These are phyloP conservation scores for Colletotrichum truncatum DNA, from an alignment of 2,329 filamentous ascomycete genomes.

Conservation along the genomic window DNA sequence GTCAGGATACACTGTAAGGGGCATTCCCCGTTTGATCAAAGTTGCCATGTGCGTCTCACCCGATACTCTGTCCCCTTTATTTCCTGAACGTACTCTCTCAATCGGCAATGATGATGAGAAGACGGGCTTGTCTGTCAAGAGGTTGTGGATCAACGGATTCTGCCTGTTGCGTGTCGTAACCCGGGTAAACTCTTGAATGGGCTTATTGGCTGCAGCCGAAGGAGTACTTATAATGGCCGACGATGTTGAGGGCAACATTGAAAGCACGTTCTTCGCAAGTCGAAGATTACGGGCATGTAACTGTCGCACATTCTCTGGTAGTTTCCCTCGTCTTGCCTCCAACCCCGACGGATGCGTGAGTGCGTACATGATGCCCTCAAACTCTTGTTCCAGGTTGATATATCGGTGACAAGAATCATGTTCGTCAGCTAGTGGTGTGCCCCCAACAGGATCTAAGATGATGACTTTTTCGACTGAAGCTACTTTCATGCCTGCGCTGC, in stretches of 20 bases:
- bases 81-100: constrained; percentile 62
- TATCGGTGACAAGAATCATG: constrained; percentile 62
- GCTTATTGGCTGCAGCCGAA: constrained; percentile 72
- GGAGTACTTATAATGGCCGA: constrained; percentile 92
- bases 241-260: constrained; percentile 82
- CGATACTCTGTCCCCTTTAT: constrained; percentile 13
- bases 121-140: constrained; percentile 93
- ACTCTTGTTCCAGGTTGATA: constrained; percentile 94
- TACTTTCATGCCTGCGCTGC: constrained; percentile 55
- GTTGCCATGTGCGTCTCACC: constrained; percentile 65
- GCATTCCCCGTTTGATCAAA: constrained; percentile 90
- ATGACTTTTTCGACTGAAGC: constrained; percentile 85
- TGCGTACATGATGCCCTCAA: constrained; percentile 71
- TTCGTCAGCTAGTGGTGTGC: constrained; percentile 72
- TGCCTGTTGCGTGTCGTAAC: constrained; percentile 64
- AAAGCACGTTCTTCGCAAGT: constrained; percentile 74
- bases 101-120: constrained; percentile 90
- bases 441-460: constrained; percentile 85
- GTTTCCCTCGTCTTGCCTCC: constrained; percentile 5
- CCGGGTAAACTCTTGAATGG: constrained; percentile 50
- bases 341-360: constrained; percentile 46
- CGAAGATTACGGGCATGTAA: constrained; percentile 72
- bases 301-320: constrained; percentile 5
- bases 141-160: constrained; percentile 94
- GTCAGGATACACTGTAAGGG: constrained; percentile 83